Conservation (phyloP, 1,284 basidiomycete species). For the Afroboletus lepidellus region DNA sequence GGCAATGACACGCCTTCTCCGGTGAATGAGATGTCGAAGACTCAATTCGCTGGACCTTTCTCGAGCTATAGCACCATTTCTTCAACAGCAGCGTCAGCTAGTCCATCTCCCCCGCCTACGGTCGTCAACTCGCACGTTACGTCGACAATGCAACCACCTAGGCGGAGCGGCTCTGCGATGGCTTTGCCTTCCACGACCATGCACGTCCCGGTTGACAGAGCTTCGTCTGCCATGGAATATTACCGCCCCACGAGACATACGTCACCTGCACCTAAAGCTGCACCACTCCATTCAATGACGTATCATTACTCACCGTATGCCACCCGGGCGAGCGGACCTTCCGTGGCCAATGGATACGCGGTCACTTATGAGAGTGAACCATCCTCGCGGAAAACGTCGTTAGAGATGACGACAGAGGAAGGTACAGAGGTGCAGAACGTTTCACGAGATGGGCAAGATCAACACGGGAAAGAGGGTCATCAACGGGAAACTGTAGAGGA, state of each 20-base stretch:
- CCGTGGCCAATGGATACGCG: slow-evolving; percentile 30
- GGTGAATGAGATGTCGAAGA: slow-evolving; percentile 40
- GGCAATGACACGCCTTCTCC: slow-evolving; percentile 49
- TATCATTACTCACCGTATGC: slow-evolving; percentile 33
- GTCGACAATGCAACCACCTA: slow-evolving; percentile 42
- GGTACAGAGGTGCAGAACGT: slow-evolving; percentile 23
- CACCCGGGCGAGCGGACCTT: slow-evolving; percentile 28
- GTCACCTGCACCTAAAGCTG: slow-evolving; percentile 43
- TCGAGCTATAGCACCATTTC: slow-evolving; percentile 94
- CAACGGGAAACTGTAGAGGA: slow-evolving; percentile 3
- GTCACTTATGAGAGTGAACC: slow-evolving; percentile 24
- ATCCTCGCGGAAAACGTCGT: slow-evolving; percentile 29
- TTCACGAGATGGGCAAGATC: slow-evolving; percentile 2
- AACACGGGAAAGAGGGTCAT: slow-evolving; percentile 3
- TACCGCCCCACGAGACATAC: slow-evolving; percentile 46
- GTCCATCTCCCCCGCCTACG: slow-evolving; percentile 70
- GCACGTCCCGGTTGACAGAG: slow-evolving; percentile 58
- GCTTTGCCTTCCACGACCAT: slow-evolving; percentile 45
- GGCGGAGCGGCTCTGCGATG: slow-evolving; percentile 66
- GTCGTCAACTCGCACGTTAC: slow-evolving; percentile 45
- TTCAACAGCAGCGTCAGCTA: slow-evolving; percentile 68
- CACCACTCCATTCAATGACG: slow-evolving; percentile 25
- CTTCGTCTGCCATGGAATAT: slow-evolving; percentile 77
- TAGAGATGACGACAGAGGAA: slow-evolving; percentile 37
- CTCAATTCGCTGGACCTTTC: slow-evolving; percentile 76